Evolutionary conservation across 1,284 basidiomycete species (phyloP).

Genomic region (Papiliotrema fonsecae): DNA sequence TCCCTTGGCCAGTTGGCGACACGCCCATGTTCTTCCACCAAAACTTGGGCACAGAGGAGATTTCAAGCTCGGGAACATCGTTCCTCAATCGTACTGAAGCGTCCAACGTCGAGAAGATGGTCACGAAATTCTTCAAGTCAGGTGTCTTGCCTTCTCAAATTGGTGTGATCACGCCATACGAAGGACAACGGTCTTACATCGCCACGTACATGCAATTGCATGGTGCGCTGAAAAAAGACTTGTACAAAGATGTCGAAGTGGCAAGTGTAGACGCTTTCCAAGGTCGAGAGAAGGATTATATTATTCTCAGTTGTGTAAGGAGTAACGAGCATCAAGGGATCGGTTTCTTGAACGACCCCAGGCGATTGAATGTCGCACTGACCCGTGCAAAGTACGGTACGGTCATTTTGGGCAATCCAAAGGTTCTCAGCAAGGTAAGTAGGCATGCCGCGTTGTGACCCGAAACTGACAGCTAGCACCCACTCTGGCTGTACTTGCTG

Average conservation of each 20-base stretch:
- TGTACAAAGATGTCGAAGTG: constrained; percentile 99
- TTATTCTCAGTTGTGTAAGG: constrained; percentile 97
- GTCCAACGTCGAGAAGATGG: constrained; percentile 98
- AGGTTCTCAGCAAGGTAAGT: constrained; percentile 93
- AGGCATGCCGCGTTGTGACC: not conserved
- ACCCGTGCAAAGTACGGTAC: constrained; percentile 97
- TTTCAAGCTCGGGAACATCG: constrained; percentile 95
- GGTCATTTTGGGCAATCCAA: constrained; percentile 96
- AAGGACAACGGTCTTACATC: constrained; percentile 97
- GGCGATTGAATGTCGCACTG: constrained; percentile 93
- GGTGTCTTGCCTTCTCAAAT: constrained; percentile 94
- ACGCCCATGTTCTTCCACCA: constrained; percentile 99
- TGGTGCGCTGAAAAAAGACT: constrained; percentile 94
- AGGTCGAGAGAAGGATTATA: constrained; percentile 99
- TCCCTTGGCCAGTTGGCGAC: constrained; percentile 97
- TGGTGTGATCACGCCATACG: constrained; percentile 97
- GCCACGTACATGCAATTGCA: constrained; percentile 99
- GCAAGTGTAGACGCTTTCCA: constrained; percentile 99
- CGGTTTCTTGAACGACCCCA: constrained; percentile 96
- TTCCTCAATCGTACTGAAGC: constrained; percentile 99
- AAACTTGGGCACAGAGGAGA: constrained; percentile 98
- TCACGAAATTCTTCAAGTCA: constrained; percentile 99
- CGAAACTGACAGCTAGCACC: constrained; percentile 60
- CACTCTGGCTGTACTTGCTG: constrained; percentile 95
- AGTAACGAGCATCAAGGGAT: constrained; percentile 99